phyloP scores from a whole-genome alignment of 225 moss, liverwort and hornwort species.

The Anthoceros angustus region DNA sequence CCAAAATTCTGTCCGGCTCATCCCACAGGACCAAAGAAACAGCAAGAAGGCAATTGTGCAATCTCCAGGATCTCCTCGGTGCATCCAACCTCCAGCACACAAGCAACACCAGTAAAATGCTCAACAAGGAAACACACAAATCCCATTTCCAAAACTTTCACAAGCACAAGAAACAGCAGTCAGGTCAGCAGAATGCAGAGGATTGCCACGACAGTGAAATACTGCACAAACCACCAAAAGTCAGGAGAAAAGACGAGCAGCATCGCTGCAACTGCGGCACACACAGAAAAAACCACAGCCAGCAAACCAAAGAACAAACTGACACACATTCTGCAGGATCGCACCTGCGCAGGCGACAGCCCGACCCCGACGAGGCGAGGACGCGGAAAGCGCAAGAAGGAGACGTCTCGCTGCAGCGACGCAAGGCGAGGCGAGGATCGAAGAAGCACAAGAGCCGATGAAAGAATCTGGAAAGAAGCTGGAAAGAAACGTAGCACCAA shows the following conservation, averaged over 20 bases:
- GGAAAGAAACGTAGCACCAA: background rate
- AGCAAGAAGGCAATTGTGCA: too few relatives aligned
- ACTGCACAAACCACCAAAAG: background rate
- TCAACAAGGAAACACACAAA: too few relatives aligned
- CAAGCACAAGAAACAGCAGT: background rate
- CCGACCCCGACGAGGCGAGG: too few relatives aligned
- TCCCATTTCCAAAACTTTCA: too few relatives aligned
- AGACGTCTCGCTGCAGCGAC: too few relatives aligned
- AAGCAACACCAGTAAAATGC: too few relatives aligned
- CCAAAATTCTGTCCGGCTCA: background rate
- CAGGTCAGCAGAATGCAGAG: background rate
- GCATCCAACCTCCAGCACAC: too few relatives aligned
- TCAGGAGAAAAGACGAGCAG: background rate
- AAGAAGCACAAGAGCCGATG: background rate
- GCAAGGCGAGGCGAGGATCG: background rate
- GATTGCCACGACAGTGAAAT: background rate
- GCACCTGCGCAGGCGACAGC: too few relatives aligned
- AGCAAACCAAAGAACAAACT: background rate
- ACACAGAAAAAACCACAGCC: background rate
- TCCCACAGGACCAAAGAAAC: too few relatives aligned
- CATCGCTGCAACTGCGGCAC: background rate
- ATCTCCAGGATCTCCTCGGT: too few relatives aligned
- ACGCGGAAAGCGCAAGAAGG: too few relatives aligned
- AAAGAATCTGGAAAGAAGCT: background rate
- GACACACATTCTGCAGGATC: background rate